Percentiles rank a stretch among this genome's conserved stretches.
Evolutionary conservation across 83 land plant species (phyloP).

Genomic region (Diphasiastrum complanatum): DNA sequence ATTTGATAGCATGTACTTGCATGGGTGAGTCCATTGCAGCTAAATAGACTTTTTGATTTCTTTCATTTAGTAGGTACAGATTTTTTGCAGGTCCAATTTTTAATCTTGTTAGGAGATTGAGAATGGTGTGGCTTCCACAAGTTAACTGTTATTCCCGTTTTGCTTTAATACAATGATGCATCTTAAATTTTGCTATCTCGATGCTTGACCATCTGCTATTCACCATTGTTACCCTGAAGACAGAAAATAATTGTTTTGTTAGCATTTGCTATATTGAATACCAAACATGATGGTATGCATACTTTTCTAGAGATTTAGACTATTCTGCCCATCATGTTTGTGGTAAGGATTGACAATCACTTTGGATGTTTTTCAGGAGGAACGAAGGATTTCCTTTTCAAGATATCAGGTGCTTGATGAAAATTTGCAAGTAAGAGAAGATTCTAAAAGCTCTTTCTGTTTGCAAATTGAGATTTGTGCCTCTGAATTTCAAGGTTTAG

Average conservation of each 20-base stretch:
- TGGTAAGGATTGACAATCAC: neutral
- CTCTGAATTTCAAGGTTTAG: no score
- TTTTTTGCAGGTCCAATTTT: neutral
- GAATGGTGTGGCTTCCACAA: no score
- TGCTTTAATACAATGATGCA: no score
- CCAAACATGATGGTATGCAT: no score
- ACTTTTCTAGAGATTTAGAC: no score
- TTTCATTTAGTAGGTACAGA: neutral
- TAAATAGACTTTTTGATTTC: neutral
- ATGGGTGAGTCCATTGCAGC: neutral
- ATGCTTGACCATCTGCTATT: no score
- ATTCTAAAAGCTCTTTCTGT: neutral
- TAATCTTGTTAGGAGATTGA: no score
- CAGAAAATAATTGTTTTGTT: no score
- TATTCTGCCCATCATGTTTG: neutral
- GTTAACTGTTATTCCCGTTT: no score
- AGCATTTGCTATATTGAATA: no score
- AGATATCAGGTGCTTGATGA: conserved; percentile 99
- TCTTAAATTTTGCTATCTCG: no score
- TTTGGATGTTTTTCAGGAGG: conserved; percentile 52
- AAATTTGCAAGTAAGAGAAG: conserved; percentile 82
- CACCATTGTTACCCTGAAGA: no score
- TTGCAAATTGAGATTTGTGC: neutral
- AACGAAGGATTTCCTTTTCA: conserved; percentile 68
- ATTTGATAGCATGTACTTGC: neutral